Evolutionary conservation across 1,284 basidiomycete species (phyloP).

Genomic region (Puccinia novopanici): DNA sequence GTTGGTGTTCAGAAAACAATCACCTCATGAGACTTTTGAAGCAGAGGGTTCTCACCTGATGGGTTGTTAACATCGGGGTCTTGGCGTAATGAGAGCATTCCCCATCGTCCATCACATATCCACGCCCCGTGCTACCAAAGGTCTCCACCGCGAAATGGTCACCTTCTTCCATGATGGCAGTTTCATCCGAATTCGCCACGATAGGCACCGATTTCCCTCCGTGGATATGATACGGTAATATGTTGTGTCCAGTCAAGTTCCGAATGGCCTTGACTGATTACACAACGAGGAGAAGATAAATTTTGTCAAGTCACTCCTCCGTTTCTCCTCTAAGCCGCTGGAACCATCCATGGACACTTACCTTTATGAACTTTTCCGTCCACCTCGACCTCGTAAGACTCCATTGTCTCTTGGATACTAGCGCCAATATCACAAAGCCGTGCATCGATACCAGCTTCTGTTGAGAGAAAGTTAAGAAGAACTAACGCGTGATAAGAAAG

Average conservation of each 20-base stretch:
- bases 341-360: conserved; percentile 62
- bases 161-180: conserved; percentile 97
- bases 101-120: conserved; percentile 85
- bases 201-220: conserved; percentile 83
- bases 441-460: conserved; percentile 94
- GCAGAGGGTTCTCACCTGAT: conserved; percentile 73
- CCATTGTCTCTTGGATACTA: conserved; percentile 97
- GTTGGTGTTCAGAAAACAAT: not conserved
- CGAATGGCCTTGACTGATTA: conserved; percentile 88
- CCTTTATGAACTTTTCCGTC: conserved; percentile 81
- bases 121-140: conserved; percentile 94
- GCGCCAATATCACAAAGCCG: conserved; percentile 89
- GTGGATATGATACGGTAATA: conserved; percentile 85
- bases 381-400: conserved; percentile 93
- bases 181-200: conserved; percentile 77
- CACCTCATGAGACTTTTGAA: not conserved
- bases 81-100: conserved; percentile 92
- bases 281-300: too few relatives aligned
- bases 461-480: conserved; percentile 45
- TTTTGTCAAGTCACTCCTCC: too few relatives aligned
- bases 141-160: conserved; percentile 99
- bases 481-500: too few relatives aligned
- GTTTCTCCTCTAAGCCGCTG: too few relatives aligned
- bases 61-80: conserved; percentile 70
- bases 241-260: conserved; percentile 88